phyloP scores from a whole-genome alignment of 1,139 yeast species.

The Suhomyces bokatorum region DNA sequence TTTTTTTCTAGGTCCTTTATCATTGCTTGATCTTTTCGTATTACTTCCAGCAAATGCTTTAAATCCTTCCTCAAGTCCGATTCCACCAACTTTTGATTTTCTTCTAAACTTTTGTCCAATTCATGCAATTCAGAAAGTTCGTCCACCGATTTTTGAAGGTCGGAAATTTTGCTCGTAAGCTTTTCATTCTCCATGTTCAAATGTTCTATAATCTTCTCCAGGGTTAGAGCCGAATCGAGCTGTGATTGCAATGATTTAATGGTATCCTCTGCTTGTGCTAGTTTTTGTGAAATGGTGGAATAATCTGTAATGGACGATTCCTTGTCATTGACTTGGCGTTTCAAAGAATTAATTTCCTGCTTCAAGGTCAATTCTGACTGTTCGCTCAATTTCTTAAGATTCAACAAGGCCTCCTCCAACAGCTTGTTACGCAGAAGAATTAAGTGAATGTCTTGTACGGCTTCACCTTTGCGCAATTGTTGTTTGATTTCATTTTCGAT shows the following conservation, averaged over 20 bases:
- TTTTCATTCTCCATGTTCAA: conserved; percentile 56
- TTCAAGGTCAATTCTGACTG: conserved; percentile 26
- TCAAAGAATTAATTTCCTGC: conserved; percentile 27
- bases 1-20: conserved; percentile 34
- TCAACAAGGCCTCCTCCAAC: conserved; percentile 40
- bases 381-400: conserved; percentile 37
- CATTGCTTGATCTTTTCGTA: conserved; percentile 26
- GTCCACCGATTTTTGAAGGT: conserved; percentile 43
- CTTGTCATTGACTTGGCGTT: conserved; percentile 18
- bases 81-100: conserved; percentile 54
- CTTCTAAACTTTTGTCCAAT: conserved; percentile 65
- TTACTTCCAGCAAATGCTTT: conserved; percentile 29
- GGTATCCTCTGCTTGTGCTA: conserved; percentile 39
- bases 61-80: conserved; percentile 51
- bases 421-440: conserved; percentile 32
- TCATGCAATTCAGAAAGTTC: conserved; percentile 64
- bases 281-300: conserved; percentile 26
- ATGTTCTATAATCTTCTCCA: conserved; percentile 53
- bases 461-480: conserved; percentile 17
- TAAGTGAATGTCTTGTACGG: conserved; percentile 20
- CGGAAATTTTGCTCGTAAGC: conserved; percentile 38
- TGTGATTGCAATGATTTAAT: conserved; percentile 47
- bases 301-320: conserved; percentile 18
- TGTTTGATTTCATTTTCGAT: conserved; percentile 37
- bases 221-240: conserved; percentile 43